Evolutionary conservation across 495 filamentous ascomycete species (phyloP).

Genomic region (Daldinia concentrica): DNA sequence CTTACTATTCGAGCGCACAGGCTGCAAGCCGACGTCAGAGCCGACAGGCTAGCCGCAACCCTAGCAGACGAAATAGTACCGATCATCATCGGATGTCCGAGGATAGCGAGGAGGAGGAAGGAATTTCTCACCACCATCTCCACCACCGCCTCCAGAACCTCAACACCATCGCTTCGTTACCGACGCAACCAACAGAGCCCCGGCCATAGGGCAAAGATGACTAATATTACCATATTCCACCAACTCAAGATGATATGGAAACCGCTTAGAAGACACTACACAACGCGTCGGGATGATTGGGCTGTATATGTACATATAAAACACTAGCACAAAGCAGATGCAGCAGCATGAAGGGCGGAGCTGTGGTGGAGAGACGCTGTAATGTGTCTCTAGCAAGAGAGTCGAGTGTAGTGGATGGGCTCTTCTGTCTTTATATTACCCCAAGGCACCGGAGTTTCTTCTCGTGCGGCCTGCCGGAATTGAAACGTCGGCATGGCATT

Average conservation of each 20-base stretch:
- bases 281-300: neutral
- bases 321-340: slow-evolving; percentile 10
- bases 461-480: slow-evolving; percentile 1
- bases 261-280: slow-evolving; percentile 5
- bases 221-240: neutral
- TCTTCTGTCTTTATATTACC: neutral
- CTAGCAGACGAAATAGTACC: slow-evolving; percentile 37
- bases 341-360: neutral
- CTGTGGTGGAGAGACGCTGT: neutral
- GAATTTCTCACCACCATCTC: slow-evolving; percentile 34
- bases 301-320: slow-evolving; percentile 26
- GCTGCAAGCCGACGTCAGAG: slow-evolving; percentile 43
- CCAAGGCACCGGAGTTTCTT: neutral
- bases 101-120: slow-evolving; percentile 30
- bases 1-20: slow-evolving; percentile 43
- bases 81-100: slow-evolving; percentile 27
- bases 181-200: slow-evolving; percentile 3
- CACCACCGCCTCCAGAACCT: slow-evolving; percentile 38
- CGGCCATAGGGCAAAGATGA: slow-evolving; percentile 7
- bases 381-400: neutral
- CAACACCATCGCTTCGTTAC: slow-evolving; percentile 39
- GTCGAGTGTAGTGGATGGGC: neutral
- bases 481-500: slow-evolving; percentile 33
- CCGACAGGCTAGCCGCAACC: slow-evolving; percentile 42
- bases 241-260: neutral